Conservation (phyloP, 1,284 basidiomycete species). For the Tetrapyrgos nigripes region DNA sequence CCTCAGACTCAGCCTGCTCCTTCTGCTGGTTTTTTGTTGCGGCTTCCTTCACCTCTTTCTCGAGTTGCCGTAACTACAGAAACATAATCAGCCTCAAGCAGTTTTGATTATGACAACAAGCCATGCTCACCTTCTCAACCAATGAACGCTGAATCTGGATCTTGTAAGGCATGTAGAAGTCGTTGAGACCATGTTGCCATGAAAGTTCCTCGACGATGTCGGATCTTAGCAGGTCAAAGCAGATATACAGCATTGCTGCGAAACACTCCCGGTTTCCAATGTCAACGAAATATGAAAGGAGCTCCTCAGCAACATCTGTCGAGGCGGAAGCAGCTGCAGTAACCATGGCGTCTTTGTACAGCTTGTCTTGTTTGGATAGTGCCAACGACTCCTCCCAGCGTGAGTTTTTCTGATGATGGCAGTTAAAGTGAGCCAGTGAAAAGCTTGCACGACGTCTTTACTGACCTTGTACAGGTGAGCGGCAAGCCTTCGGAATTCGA, state of each 20-base stretch:
- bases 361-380: slow-evolving; percentile 93
- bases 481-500: slow-evolving; percentile 95
- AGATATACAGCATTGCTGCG: slow-evolving; percentile 88
- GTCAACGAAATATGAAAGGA: slow-evolving; percentile 93
- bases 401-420: slow-evolving; percentile 82
- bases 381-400: slow-evolving; percentile 96
- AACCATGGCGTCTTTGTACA: slow-evolving; percentile 96
- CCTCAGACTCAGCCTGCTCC: slow-evolving; percentile 83
- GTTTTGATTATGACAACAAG: slow-evolving; percentile 7
- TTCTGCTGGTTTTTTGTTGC: slow-evolving; percentile 85
- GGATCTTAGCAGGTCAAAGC: slow-evolving; percentile 91
- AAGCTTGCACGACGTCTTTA: not conserved
- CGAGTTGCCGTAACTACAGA: slow-evolving; percentile 68
- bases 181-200: slow-evolving; percentile 94
- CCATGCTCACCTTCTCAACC: slow-evolving; percentile 63
- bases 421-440: slow-evolving; percentile 14
- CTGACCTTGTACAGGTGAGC: slow-evolving; percentile 93
- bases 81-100: slow-evolving; percentile 16
- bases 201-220: slow-evolving; percentile 95
- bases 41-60: slow-evolving; percentile 85
- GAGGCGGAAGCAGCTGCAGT: slow-evolving; percentile 87
- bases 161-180: slow-evolving; percentile 96
- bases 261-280: slow-evolving; percentile 99
- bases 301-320: slow-evolving; percentile 90
- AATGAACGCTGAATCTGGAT: slow-evolving; percentile 86